Percentiles rank a stretch among this genome's conserved stretches.
Evolutionary conservation across 495 filamentous ascomycete species (phyloP).

Genomic region (Aspergillus haitiensis): DNA sequence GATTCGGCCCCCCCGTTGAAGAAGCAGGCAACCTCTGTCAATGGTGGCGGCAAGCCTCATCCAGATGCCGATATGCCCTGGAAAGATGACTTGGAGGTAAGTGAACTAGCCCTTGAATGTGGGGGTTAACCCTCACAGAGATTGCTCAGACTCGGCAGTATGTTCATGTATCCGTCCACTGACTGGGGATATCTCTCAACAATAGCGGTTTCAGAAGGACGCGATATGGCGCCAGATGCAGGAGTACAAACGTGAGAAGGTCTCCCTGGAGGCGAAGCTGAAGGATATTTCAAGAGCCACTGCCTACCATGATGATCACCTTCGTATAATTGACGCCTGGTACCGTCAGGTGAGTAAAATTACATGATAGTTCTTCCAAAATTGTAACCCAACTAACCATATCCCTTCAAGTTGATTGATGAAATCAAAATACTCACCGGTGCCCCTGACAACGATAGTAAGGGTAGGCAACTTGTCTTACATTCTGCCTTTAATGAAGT

Average conservation of each 20-base stretch:
- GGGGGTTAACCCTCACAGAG: conserved; percentile 22
- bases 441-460: conserved; percentile 49
- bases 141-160: conserved; percentile 11
- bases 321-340: conserved; percentile 88
- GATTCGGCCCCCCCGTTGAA: conserved; percentile 81
- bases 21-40: conserved; percentile 72
- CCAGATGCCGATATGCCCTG: conserved; percentile 77
- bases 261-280: conserved; percentile 70
- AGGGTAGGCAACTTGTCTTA: conserved; percentile 48
- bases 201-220: conserved; percentile 92
- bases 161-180: conserved; percentile 13
- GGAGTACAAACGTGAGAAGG: conserved; percentile 90
- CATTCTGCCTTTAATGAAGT: not conserved
- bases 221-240: conserved; percentile 96
- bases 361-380: conserved; percentile 3
- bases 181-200: conserved; percentile 24
- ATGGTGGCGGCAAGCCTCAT: conserved; percentile 70
- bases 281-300: conserved; percentile 74
- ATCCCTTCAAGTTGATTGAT: conserved; percentile 67
- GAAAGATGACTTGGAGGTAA: conserved; percentile 88
- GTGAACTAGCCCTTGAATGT: conserved; percentile 40
- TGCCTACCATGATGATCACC: conserved; percentile 82
- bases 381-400: conserved; percentile 24
- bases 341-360: conserved; percentile 72
- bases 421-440: conserved; percentile 73